A percentile compares a stretch with the other conserved stretches of the same genome.
These are phyloP conservation scores for Talaromyces marneffei DNA, from an alignment of 2,329 filamentous ascomycete species.

Conservation along the genomic window DNA sequence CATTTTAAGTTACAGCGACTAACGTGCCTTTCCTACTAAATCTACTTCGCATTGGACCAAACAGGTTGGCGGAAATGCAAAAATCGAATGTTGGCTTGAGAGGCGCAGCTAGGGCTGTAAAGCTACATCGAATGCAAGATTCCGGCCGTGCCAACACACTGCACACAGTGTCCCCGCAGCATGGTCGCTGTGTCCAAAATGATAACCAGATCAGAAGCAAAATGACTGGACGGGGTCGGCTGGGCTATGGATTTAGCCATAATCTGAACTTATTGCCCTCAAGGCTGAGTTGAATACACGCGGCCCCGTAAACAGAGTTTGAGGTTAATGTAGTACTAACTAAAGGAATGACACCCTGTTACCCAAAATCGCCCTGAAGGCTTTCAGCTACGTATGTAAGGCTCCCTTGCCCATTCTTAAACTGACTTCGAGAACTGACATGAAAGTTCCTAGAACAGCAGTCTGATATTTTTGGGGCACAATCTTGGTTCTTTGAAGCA, in stretches of 20 bases:
- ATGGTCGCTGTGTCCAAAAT: background rate
- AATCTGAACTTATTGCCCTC: background rate
- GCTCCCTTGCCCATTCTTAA: background rate
- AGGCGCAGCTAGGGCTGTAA: background rate
- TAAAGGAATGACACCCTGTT: background rate
- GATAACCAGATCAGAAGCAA: background rate
- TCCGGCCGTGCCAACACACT: slow-evolving; percentile 3
- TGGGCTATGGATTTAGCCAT: background rate
- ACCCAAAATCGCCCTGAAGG: background rate
- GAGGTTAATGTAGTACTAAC: background rate
- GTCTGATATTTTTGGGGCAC: background rate
- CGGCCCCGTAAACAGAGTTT: background rate
- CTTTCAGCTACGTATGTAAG: background rate
- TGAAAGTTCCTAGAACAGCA: background rate
- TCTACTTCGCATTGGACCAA: background rate
- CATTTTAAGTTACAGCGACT: background rate
- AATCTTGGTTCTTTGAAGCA: background rate
- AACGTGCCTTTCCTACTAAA: background rate
- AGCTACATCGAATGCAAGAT: background rate
- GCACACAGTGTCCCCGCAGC: background rate
- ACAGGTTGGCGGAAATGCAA: background rate
- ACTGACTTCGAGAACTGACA: background rate
- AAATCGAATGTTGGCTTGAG: background rate
- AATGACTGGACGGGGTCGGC: background rate
- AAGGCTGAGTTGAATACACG: background rate